A percentile compares a stretch with the other conserved stretches of the same genome.
Evolutionary conservation across 1,284 basidiomycete genomes (phyloP).

Genomic region (Xerocomus nothofagi): DNA sequence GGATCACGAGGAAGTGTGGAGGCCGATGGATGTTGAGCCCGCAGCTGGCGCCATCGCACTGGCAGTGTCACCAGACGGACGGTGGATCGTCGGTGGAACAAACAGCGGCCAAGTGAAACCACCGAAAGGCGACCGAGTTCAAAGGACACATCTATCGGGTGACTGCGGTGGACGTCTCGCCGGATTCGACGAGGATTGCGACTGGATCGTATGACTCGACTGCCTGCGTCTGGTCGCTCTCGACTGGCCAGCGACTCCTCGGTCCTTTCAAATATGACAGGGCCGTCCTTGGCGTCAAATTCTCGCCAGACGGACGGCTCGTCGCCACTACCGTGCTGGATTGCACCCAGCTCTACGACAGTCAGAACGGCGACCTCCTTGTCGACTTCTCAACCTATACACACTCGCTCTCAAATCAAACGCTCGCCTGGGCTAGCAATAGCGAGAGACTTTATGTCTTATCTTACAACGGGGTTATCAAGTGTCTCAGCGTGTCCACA

Average conservation of each 20-base stretch:
- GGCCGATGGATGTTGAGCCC: constrained; percentile 1
- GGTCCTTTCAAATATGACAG: constrained; percentile 3
- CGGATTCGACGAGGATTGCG: constrained; percentile 4
- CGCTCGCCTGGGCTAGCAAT: constrained; percentile 6
- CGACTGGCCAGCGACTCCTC: constrained; percentile 2
- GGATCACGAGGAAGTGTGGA: background rate
- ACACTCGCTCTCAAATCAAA: background rate
- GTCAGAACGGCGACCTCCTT: constrained; percentile 2
- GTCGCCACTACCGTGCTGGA: constrained; percentile 8
- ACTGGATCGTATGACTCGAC: constrained; percentile 11
- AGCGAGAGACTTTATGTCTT: background rate
- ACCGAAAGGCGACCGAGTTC: background rate
- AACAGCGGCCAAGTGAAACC: background rate
- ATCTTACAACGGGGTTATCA: background rate
- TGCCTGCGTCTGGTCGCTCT: constrained; percentile 10
- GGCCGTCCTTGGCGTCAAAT: constrained; percentile 1
- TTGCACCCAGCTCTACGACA: constrained; percentile 4
- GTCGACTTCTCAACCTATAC: background rate
- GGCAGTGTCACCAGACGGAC: background rate
- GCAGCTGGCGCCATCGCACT: background rate
- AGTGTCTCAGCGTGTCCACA: background rate
- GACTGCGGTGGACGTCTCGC: constrained; percentile 1
- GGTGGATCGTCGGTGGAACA: background rate
- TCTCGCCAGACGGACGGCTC: constrained; percentile 7
- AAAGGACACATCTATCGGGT: background rate